phyloP scores from a whole-genome alignment of 768 basidiomycete genomes.

The Guyanaporus albipodus region DNA sequence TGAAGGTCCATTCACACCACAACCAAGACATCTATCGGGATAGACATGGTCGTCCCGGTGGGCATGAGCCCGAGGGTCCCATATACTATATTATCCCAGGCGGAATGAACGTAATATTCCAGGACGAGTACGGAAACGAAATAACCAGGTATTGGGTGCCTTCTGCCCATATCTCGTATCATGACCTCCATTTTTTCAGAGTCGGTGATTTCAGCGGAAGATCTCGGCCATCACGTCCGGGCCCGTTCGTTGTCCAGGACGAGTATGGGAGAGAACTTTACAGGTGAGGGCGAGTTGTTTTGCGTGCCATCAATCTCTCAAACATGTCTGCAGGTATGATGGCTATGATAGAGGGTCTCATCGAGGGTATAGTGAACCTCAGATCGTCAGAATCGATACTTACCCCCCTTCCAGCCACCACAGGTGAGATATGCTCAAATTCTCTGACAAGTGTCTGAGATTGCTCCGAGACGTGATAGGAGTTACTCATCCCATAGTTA shows the following conservation, averaged over 20 bases:
- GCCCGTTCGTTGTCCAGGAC: conserved; percentile 57
- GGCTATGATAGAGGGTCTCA: conserved; percentile 19
- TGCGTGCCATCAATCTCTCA: background rate
- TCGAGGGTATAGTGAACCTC: conserved; percentile 25
- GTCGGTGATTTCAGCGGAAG: conserved; percentile 48
- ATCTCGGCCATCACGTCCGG: conserved; percentile 25
- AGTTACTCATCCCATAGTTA: conserved; percentile 21
- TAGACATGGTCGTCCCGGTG: conserved; percentile 15
- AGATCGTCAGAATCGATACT: conserved; percentile 22
- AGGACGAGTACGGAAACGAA: conserved; percentile 61
- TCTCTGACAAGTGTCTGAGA: conserved; percentile 7
- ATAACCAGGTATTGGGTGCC: conserved; percentile 48
- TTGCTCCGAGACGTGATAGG: conserved; percentile 20
- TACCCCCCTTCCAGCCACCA: conserved; percentile 14
- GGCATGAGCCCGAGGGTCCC: conserved; percentile 28
- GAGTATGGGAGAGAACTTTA: conserved; percentile 56
- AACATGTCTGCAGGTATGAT: conserved; percentile 23
- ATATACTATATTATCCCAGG: conserved; percentile 62
- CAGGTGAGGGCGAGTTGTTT: conserved; percentile 35
- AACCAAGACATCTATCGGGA: conserved; percentile 24
- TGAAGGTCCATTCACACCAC: conserved; percentile 24
- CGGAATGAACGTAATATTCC: conserved; percentile 62
- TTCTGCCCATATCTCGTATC: background rate
- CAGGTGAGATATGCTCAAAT: conserved; percentile 16
- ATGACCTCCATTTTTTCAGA: conserved; percentile 28